Evolutionary conservation across 768 basidiomycete species (phyloP).

Genomic region (Lactarius indigo): DNA sequence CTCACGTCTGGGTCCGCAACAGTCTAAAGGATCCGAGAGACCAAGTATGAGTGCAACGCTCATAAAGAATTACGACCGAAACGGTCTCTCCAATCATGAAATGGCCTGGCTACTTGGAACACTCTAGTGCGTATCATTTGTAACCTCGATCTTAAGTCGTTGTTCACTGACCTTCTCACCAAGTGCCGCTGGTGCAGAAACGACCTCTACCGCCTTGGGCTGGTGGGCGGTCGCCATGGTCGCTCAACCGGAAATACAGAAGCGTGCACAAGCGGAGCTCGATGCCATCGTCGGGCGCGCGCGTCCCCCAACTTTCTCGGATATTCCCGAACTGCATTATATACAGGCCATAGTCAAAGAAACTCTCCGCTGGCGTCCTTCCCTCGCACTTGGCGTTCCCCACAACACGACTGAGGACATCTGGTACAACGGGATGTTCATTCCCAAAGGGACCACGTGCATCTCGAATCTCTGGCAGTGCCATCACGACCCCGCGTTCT

Average conservation of each 20-base stretch:
- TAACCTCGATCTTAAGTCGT: neutral
- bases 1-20: neutral
- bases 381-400: neutral
- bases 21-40: constrained; percentile 10
- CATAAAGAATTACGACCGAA: constrained; percentile 7
- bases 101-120: constrained; percentile 21
- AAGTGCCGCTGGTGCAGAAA: constrained; percentile 3
- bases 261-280: constrained; percentile 12
- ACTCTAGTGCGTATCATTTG: constrained; percentile 12
- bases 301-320: neutral
- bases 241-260: constrained; percentile 18
- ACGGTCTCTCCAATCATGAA: constrained; percentile 20
- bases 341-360: constrained; percentile 15
- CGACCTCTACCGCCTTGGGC: constrained; percentile 3
- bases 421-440: constrained; percentile 30
- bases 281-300: constrained; percentile 9
- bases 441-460: constrained; percentile 36
- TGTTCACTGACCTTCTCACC: neutral
- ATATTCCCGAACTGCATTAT: constrained; percentile 5
- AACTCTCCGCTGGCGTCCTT: constrained; percentile 9
- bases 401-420: constrained; percentile 28
- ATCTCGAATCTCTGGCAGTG: constrained; percentile 28
- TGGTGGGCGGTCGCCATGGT: constrained; percentile 23
- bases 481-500: constrained; percentile 7
- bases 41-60: constrained; percentile 13